Conservation (phyloP, 2,329 filamentous ascomycete species). For the Colletotrichum eleusines region DNA sequence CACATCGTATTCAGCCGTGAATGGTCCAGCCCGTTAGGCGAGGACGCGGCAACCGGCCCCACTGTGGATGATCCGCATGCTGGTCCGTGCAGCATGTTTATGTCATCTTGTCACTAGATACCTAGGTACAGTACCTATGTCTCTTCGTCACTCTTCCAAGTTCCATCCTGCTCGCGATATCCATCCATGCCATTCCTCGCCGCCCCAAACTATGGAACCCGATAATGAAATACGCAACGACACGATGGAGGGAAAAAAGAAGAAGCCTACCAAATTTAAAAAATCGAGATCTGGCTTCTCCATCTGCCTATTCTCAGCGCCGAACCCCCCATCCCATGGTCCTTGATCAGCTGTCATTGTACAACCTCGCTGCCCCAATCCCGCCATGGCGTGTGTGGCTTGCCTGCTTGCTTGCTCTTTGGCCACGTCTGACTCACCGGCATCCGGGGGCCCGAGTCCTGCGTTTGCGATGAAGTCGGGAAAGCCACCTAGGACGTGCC, state of each 20-base stretch:
- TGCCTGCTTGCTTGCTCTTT: slow-evolving; percentile 8
- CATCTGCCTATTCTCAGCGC: no score
- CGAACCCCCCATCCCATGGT: accelerated
- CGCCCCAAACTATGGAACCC: neutral
- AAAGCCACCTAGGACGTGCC: slow-evolving; percentile 1
- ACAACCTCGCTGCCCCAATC: neutral
- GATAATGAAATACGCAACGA: neutral
- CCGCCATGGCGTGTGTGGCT: neutral
- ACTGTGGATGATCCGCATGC: neutral
- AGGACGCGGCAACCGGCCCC: neutral
- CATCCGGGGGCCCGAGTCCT: slow-evolving; percentile 19
- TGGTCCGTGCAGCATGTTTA: slow-evolving; percentile 3
- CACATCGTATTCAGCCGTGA: neutral
- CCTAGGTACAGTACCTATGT: neutral
- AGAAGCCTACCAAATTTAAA: no score
- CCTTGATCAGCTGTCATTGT: neutral
- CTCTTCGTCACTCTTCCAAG: neutral
- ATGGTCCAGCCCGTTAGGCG: slow-evolving; percentile 2
- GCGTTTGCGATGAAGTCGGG: neutral
- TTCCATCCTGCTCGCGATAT: neutral
- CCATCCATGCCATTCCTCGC: neutral
- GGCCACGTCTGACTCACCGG: slow-evolving; percentile 18
- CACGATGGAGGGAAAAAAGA: neutral
- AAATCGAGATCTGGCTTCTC: no score
- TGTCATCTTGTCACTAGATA: neutral